Conservation (phyloP, 2,329 filamentous ascomycete species). For the Fusarium luffae region DNA sequence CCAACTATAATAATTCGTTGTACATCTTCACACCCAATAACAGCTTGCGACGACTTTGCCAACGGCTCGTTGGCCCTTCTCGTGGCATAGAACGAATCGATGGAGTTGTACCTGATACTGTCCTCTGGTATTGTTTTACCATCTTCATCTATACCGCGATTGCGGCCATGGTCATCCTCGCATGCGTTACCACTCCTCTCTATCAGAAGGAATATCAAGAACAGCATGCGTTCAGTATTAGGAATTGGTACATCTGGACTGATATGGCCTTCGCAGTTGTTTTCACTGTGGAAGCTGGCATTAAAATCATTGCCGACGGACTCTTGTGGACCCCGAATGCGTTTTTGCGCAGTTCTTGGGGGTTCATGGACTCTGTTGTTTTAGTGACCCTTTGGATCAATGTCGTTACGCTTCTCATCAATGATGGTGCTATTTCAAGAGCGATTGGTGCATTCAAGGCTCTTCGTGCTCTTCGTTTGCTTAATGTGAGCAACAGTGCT, state of each 20-base stretch:
- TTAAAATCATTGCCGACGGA: constrained; percentile 95
- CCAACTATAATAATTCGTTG: constrained; percentile 90
- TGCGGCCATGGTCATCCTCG: constrained; percentile 96
- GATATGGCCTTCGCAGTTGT: constrained; percentile 89
- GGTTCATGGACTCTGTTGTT: constrained; percentile 92
- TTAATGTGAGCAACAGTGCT: constrained; percentile 96
- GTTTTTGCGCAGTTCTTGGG: constrained; percentile 96
- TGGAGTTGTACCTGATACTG: constrained; percentile 87
- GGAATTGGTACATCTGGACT: constrained; percentile 95
- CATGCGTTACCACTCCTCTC: constrained; percentile 92
- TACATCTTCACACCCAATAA: constrained; percentile 87
- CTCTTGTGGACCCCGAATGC: constrained; percentile 98
- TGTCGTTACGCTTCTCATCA: constrained; percentile 82
- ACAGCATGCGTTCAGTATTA: constrained; percentile 66
- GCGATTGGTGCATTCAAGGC: constrained; percentile 98
- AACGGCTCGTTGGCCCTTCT: constrained; percentile 90
- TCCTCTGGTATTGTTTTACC: constrained; percentile 92
- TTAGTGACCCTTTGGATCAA: constrained; percentile 96
- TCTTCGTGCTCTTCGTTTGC: constrained; percentile 85
- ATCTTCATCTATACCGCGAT: constrained; percentile 94
- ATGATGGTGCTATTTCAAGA: constrained; percentile 86
- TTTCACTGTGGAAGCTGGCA: constrained; percentile 85
- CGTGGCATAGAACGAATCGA: constrained; percentile 88
- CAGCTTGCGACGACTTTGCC: constrained; percentile 82
- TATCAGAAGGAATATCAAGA: constrained; percentile 91